Evolutionary conservation across 202 grass and related monocot genomes (phyloP).

Genomic region (Dendrocalamus latiflorus): DNA sequence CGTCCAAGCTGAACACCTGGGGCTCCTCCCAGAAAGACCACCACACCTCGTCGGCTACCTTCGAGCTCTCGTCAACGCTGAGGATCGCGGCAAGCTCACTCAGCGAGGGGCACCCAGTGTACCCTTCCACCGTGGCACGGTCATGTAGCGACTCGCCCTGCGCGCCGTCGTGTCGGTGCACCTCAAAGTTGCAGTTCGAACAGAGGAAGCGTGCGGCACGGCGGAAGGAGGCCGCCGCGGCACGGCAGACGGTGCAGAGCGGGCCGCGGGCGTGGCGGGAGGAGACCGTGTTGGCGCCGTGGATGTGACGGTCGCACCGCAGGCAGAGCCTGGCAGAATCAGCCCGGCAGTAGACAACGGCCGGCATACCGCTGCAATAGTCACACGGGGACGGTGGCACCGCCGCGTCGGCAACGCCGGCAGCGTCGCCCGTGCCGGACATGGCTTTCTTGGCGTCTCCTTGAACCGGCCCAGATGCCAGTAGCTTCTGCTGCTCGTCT

Average conservation of each 20-base stretch:
- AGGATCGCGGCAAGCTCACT: constrained; percentile 40
- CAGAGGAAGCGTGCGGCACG: constrained; percentile 42
- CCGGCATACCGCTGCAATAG: constrained; percentile 40
- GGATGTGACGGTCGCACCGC: constrained; percentile 69
- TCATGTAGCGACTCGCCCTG: constrained; percentile 15
- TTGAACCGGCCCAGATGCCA: background rate
- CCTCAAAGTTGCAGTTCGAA: constrained; percentile 61
- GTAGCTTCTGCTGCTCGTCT: background rate
- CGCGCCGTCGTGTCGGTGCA: background rate
- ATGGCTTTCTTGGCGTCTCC: constrained; percentile 18
- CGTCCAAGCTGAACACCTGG: constrained; percentile 45
- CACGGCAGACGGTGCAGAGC: constrained; percentile 60
- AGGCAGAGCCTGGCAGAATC: constrained; percentile 68
- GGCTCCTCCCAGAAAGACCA: constrained; percentile 41
- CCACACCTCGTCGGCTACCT: constrained; percentile 11
- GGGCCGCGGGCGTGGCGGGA: constrained; percentile 57
- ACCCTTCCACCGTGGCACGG: constrained; percentile 44
- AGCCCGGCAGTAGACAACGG: constrained; percentile 69
- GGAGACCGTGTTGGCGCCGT: constrained; percentile 70
- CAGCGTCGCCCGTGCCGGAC: background rate
- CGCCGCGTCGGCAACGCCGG: background rate
- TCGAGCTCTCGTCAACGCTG: constrained; percentile 27
- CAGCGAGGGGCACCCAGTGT: constrained; percentile 55
- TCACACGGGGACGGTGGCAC: constrained; percentile 32
- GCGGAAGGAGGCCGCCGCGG: constrained; percentile 25